Evolutionary conservation across 2,329 filamentous ascomycete species (phyloP), one percentile per base, ranked within the genome.

Genomic region (Ceratocystiopsis minuta): DNA sequence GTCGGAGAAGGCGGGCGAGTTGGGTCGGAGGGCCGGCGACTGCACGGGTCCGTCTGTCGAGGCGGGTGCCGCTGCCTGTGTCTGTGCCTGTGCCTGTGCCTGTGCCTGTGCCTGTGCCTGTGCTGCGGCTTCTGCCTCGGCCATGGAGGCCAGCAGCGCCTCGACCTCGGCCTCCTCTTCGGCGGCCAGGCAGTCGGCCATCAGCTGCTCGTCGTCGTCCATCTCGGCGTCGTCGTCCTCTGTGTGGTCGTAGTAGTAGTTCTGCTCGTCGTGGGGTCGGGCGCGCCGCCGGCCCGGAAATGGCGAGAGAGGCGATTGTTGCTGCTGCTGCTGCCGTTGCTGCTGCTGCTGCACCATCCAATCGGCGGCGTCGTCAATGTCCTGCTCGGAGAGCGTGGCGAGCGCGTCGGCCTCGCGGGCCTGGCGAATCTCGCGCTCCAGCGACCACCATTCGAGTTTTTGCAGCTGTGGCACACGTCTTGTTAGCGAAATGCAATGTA

Each of bases 111-210:
- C 5, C 24, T 6, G 24, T 10, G 24, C 24, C 24, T 28, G 24
- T 10, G 11, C 13, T 43, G 44, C 45, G 12, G 39, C 34, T 10
- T 34, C 13, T 2, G 17, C 15, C 7, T 35, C 34, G 4, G 38
- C 65, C 62, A 67, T 50, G 16, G 66, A 63, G 24, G 64, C 62
- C 18, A 78, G 48, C 56, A 76, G 59, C 6, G 70, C 69, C 36
- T 78, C 69, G 15, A 78, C 48, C 55, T 77, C 72, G 12, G 63
- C 61, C 45, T 74, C 64, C 48, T 78, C 72, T 37, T 65, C 59
- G 39, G 59, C 60, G 31, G 63, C 62, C 34, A 70, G 60, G 28
- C 60, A 59, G 32, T 76, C 71, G 15, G 66, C 62, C 63, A 75
- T 68, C 53, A 61, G 60, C n/a, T 66, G 60, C n/a, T 66, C 64